Percentiles rank a stretch among this genome's conserved stretches.
These are phyloP conservation scores for Pichia sp. DNA, from an alignment of 1,139 yeast species.

Conservation along the genomic window DNA sequence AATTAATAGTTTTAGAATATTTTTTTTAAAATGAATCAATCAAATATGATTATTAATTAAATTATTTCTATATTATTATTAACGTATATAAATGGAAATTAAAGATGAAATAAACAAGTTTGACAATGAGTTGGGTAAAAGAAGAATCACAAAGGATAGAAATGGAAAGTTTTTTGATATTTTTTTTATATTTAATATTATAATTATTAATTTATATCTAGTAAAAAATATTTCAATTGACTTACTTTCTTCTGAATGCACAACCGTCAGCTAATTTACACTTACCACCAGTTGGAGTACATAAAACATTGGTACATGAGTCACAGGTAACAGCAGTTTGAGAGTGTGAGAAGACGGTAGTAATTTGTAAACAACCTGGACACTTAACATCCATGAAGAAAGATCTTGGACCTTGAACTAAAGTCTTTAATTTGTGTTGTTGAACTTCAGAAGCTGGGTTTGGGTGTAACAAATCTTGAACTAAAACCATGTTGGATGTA, in stretches of 20 bases:
- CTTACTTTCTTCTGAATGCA: constrained; percentile 98
- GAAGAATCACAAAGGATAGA: background rate
- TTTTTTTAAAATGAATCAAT: too few relatives aligned
- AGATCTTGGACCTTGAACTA: constrained; percentile 97
- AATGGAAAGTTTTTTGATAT: too few relatives aligned
- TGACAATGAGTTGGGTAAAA: background rate
- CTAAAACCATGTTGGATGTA: constrained; percentile 58
- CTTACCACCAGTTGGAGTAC: constrained; percentile 99
- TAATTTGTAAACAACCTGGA: constrained; percentile 98
- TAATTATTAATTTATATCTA: background rate
- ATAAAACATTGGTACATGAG: constrained; percentile 94
- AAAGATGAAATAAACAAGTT: background rate
- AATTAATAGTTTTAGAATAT: too few relatives aligned
- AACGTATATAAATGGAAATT: background rate
- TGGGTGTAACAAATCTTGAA: constrained; percentile 97
- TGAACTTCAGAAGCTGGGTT: constrained; percentile 91
- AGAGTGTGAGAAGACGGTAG: constrained; percentile 99
- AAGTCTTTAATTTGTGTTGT: constrained; percentile 95
- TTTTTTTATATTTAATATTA: constrained; percentile 3
- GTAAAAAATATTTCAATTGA: constrained; percentile 5
- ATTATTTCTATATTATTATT: background rate
- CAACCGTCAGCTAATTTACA: constrained; percentile 99
- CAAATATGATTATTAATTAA: background rate
- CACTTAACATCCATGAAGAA: constrained; percentile 99
- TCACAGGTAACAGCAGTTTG: constrained; percentile 99